phyloP scores from a whole-genome alignment of 2,329 filamentous ascomycete genomes.

The Fusarium gaditjirri region DNA sequence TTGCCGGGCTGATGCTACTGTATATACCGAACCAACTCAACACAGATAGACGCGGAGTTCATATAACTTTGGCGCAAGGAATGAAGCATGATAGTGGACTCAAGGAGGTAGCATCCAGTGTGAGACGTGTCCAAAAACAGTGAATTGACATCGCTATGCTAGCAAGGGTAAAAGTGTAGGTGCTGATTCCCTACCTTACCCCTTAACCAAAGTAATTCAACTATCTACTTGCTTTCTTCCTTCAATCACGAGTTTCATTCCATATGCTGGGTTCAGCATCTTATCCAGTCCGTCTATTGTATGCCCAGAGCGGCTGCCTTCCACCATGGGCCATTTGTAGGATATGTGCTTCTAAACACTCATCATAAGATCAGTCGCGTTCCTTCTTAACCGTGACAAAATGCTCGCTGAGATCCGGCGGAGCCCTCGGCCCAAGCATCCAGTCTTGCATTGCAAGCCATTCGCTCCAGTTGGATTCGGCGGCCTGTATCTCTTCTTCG shows the following conservation, averaged over 20 bases:
- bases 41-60: slow-evolving; percentile 33
- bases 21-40: slow-evolving; percentile 30
- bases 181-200: slow-evolving; percentile 26
- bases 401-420: slow-evolving; percentile 50
- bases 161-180: slow-evolving; percentile 22
- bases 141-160: slow-evolving; percentile 29
- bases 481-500: slow-evolving; percentile 82
- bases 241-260: background rate
- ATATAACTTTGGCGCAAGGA: slow-evolving; percentile 10
- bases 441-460: slow-evolving; percentile 98
- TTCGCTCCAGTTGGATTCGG: slow-evolving; percentile 89
- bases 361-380: slow-evolving; percentile 18
- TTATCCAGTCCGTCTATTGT: background rate
- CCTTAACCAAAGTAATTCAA: slow-evolving; percentile 2
- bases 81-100: slow-evolving; percentile 14
- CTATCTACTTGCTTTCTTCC: background rate
- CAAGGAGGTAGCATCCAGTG: background rate
- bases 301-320: background rate
- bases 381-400: slow-evolving; percentile 48
- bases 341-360: background rate
- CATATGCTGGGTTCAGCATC: background rate
- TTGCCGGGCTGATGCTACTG: slow-evolving; percentile 18
- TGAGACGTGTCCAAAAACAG: slow-evolving; percentile 1
- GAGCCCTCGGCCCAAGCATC: slow-evolving; percentile 90
- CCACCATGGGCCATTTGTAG: background rate